Percentiles rank a stretch among this genome's conserved stretches.
phyloP scores from a whole-genome alignment of 1,139 yeast species.

The Keqinozyma sinolaborantium region DNA sequence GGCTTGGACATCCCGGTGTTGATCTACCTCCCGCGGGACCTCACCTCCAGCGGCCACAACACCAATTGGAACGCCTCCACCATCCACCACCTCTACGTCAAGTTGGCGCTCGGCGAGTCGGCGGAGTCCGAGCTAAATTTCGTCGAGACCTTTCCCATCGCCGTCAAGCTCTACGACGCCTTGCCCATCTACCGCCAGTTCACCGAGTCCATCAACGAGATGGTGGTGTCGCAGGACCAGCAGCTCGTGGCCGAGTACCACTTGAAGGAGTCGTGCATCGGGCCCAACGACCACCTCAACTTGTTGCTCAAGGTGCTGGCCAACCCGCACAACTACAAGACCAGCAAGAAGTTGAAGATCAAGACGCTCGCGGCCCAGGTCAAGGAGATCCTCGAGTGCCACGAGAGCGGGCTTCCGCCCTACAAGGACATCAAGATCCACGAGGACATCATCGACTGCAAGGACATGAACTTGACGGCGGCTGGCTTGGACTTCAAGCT shows the following conservation, averaged over 20 bases:
- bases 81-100: conserved; percentile 31
- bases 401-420: conserved; percentile 46
- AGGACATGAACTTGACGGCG: conserved; percentile 21
- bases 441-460: conserved; percentile 25
- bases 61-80: conserved; percentile 41
- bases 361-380: conserved; percentile 47
- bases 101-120: conserved; percentile 30
- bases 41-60: conserved; percentile 42
- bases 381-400: conserved; percentile 47
- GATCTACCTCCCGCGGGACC: conserved; percentile 54
- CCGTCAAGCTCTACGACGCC: conserved; percentile 48
- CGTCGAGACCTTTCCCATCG: conserved; percentile 41
- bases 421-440: conserved; percentile 29
- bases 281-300: conserved; percentile 45
- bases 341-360: conserved; percentile 36
- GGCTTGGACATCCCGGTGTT: conserved; percentile 61
- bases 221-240: conserved; percentile 35
- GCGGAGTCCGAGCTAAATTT: conserved; percentile 27
- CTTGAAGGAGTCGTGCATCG: conserved; percentile 45
- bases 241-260: conserved; percentile 40
- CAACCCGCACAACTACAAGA: conserved; percentile 29
- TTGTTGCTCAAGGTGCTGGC: conserved; percentile 36
- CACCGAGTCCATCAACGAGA: conserved; percentile 45
- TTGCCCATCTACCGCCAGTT: conserved; percentile 53
- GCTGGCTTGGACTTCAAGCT: conserved; percentile 27